These are phyloP conservation scores for Aechmea fasciata DNA, from an alignment of 176 grass and related monocot genomes.

Conservation along the genomic window DNA sequence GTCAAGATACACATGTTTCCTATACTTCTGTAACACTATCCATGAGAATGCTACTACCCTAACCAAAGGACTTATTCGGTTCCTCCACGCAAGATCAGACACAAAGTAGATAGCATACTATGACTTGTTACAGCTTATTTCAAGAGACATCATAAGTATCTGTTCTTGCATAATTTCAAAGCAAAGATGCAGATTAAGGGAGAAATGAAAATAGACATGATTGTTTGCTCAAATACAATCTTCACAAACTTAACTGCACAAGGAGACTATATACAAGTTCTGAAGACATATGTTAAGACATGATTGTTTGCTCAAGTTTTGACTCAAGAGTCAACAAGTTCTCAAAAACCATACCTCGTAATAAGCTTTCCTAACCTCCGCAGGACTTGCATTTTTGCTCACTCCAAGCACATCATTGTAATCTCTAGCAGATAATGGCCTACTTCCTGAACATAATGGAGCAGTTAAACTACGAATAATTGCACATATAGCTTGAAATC, in stretches of 20 bases:
- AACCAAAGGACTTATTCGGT: too few species aligned
- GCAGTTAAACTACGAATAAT: conserved; percentile 11
- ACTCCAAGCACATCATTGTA: conserved; percentile 78
- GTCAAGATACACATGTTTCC: too few species aligned
- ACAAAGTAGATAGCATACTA: too few species aligned
- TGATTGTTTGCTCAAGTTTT: not conserved
- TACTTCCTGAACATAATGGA: conserved; percentile 42
- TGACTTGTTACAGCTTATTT: too few species aligned
- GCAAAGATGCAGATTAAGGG: too few species aligned
- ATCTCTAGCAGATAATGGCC: conserved; percentile 41
- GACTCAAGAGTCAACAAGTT: not conserved
- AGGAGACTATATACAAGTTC: not conserved
- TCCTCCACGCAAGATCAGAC: too few species aligned
- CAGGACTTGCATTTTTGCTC: conserved; percentile 53
- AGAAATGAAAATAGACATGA: not conserved
- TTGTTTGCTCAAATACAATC: not conserved
- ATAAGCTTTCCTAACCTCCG: conserved; percentile 78
- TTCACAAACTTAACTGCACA: conserved; percentile 4
- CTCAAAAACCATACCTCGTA: conserved; percentile 39
- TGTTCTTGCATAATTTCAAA: too few species aligned
- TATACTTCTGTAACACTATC: too few species aligned
- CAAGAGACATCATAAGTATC: too few species aligned
- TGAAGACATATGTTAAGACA: not conserved
- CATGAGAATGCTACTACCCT: too few species aligned
- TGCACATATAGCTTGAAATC: not conserved